Evolutionary conservation across 2,329 filamentous ascomycete species (phyloP).

Genomic region (Colletotrichum echinochloae): DNA sequence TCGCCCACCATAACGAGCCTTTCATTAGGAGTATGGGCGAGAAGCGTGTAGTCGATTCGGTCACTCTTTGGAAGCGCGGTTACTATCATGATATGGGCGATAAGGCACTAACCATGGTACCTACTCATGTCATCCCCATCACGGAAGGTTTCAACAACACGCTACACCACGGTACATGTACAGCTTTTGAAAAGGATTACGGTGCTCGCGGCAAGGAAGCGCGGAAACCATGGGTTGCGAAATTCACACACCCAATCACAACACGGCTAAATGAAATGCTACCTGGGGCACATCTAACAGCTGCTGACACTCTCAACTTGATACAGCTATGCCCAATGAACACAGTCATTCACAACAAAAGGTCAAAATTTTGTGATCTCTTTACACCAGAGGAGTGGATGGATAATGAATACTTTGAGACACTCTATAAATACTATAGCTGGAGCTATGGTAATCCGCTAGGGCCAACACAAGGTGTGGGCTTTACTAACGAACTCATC

Average conservation of each 20-base stretch:
- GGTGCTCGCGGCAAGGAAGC: slow-evolving; percentile 62
- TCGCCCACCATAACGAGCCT: slow-evolving; percentile 69
- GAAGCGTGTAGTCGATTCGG: slow-evolving; percentile 69
- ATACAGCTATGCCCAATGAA: slow-evolving; percentile 94
- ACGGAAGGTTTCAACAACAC: slow-evolving; percentile 79
- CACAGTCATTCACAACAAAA: slow-evolving; percentile 73
- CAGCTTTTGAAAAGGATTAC: slow-evolving; percentile 72
- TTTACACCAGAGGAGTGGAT: slow-evolving; percentile 82
- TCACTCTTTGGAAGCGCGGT: slow-evolving; percentile 79
- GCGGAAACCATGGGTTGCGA: slow-evolving; percentile 68
- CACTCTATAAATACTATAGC: slow-evolving; percentile 86
- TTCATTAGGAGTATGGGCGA: slow-evolving; percentile 79
- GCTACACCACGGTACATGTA: slow-evolving; percentile 79
- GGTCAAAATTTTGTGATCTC: slow-evolving; percentile 80
- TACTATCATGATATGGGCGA: slow-evolving; percentile 68
- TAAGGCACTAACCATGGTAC: slow-evolving; percentile 56
- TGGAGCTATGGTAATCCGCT: slow-evolving; percentile 82
- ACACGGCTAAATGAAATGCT: slow-evolving; percentile 76
- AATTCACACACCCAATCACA: slow-evolving; percentile 77
- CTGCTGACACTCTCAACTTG: slow-evolving; percentile 73
- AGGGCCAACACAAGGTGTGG: slow-evolving; percentile 86
- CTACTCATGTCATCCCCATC: slow-evolving; percentile 72
- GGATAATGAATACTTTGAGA: slow-evolving; percentile 83
- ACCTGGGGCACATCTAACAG: slow-evolving; percentile 73
- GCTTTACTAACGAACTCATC: slow-evolving; percentile 88